Conservation (phyloP, 2,329 filamentous ascomycete genomes). For the Coniochaeta sp. region DNA sequence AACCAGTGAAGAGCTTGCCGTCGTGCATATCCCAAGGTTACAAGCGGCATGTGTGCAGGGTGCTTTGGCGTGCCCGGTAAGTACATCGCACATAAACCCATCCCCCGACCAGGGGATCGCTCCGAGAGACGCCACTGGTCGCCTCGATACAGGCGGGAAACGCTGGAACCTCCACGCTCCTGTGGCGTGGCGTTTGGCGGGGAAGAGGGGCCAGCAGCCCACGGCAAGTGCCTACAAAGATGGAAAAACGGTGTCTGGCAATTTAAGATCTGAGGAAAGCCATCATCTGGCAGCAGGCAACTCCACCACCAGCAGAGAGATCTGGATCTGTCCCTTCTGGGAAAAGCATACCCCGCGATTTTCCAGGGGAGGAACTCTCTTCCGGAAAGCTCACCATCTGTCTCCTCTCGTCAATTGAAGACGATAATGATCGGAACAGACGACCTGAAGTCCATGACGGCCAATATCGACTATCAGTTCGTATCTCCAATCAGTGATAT, state of each 20-base stretch:
- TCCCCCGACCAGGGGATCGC: not conserved
- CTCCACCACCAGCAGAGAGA: not conserved
- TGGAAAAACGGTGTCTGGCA: not conserved
- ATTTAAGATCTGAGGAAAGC: not conserved
- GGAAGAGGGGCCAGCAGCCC: not conserved
- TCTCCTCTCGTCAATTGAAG: no score
- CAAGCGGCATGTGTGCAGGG: no score
- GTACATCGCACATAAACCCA: no score
- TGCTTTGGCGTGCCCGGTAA: no score
- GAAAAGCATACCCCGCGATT: constrained; percentile 3
- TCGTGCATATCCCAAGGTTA: not conserved
- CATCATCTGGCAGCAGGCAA: not conserved
- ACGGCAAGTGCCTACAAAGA: not conserved
- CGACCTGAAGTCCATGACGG: not conserved
- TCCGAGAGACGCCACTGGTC: not conserved
- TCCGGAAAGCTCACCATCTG: not conserved
- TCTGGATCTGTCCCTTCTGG: constrained; percentile 2
- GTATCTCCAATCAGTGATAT: not conserved
- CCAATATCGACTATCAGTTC: not conserved
- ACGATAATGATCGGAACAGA: not conserved
- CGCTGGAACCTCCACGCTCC: not conserved
- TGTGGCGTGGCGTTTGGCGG: not conserved
- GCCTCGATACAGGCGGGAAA: not conserved
- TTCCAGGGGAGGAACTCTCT: not conserved
- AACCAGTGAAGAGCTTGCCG: not conserved